phyloP scores from a whole-genome alignment of 192 early-diverging fungal genomes.

The Chytriomyces sp. region DNA sequence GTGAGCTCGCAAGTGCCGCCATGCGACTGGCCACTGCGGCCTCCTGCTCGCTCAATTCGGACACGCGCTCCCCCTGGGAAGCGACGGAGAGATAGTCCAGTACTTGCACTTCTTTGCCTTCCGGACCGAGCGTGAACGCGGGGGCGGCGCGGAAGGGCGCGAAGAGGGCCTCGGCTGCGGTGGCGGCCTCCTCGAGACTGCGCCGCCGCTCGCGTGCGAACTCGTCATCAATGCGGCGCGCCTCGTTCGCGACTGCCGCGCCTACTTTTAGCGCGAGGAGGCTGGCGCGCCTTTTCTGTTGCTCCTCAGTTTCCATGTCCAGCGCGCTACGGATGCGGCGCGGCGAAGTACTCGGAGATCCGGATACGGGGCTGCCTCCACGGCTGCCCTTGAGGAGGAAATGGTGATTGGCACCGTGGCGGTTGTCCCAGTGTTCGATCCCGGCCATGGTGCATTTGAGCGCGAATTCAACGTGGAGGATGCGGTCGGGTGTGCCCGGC shows the following conservation, averaged over 20 bases:
- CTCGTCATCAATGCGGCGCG: slow-evolving; percentile 14
- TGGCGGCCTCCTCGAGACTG: not conserved
- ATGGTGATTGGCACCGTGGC: slow-evolving; percentile 23
- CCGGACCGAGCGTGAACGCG: too few species aligned
- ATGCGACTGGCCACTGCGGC: too few species aligned
- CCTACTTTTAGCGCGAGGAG: slow-evolving; percentile 9
- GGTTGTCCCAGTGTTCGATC: slow-evolving; percentile 88
- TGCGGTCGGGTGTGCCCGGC: too few species aligned
- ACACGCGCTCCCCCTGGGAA: too few species aligned
- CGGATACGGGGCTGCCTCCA: not conserved
- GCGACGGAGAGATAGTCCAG: too few species aligned
- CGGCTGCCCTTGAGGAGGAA: slow-evolving; percentile 1
- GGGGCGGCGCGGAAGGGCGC: too few species aligned
- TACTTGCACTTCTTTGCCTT: too few species aligned
- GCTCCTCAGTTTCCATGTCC: slow-evolving; percentile 5
- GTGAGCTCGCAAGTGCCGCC: too few species aligned
- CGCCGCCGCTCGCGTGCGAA: not conserved
- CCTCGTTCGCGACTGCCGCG: slow-evolving; percentile 21
- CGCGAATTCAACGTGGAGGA: slow-evolving; percentile 44
- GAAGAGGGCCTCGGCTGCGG: not conserved
- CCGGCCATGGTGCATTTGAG: slow-evolving; percentile 71
- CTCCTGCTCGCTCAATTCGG: too few species aligned
- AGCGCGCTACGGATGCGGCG: not conserved
- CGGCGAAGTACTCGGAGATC: not conserved
- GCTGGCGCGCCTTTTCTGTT: slow-evolving; percentile 5